Conservation (phyloP, 1,139 yeast genomes). For the Meyerozyma sp. region DNA sequence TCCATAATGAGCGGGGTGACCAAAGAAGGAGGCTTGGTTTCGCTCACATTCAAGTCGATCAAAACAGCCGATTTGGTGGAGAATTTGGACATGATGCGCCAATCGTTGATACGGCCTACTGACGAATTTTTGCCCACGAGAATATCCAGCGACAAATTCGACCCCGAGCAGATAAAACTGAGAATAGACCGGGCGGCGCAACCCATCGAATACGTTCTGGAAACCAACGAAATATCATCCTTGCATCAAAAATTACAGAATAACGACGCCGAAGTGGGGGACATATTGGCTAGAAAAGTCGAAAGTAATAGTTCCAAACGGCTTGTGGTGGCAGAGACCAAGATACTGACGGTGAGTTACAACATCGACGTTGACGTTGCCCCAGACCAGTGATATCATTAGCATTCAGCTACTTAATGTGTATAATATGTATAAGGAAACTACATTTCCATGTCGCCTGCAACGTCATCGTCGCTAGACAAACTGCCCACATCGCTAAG, state of each 20-base stretch:
- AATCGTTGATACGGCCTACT: not conserved
- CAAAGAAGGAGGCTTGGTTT: slow-evolving; percentile 38
- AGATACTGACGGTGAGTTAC: not conserved
- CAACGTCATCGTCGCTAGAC: slow-evolving; percentile 40
- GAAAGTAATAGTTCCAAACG: not conserved
- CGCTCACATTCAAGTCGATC: slow-evolving; percentile 40
- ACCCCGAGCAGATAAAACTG: not conserved
- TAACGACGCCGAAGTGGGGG: not conserved
- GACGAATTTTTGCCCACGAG: not conserved
- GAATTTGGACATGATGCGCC: slow-evolving; percentile 26
- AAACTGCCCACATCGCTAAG: slow-evolving; percentile 46
- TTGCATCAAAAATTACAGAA: not conserved
- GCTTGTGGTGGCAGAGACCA: not conserved
- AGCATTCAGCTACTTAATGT: not conserved
- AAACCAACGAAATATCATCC: not conserved
- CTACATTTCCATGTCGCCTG: slow-evolving; percentile 1
- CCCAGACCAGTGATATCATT: not conserved
- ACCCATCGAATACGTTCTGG: not conserved
- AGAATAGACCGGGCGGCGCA: not conserved
- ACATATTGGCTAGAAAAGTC: not conserved
- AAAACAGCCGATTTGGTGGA: slow-evolving; percentile 35
- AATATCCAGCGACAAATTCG: not conserved
- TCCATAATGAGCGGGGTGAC: slow-evolving; percentile 42
- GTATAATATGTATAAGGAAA: not conserved
- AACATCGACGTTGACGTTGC: not conserved